Evolutionary conservation across 2,329 filamentous ascomycete genomes (phyloP).

Genomic region (Botrytis elliptica): DNA sequence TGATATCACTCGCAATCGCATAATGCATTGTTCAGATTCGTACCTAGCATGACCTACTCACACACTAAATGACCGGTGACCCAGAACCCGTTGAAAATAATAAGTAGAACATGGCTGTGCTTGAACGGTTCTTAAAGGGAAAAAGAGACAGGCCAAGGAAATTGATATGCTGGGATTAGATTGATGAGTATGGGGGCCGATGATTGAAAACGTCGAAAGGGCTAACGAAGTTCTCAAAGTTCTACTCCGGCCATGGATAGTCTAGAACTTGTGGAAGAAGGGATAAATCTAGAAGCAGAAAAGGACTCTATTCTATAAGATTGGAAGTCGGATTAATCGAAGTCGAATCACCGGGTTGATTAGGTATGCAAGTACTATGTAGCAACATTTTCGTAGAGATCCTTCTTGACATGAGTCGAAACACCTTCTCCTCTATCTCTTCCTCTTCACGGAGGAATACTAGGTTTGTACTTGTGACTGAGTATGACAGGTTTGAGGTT

Average conservation of each 20-base stretch:
- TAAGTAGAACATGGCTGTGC: neutral
- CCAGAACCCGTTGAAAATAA: neutral
- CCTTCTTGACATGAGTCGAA: too few species aligned
- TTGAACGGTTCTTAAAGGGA: neutral
- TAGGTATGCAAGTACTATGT: neutral
- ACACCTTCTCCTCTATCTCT: neutral
- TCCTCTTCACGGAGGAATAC: neutral
- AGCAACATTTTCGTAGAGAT: neutral
- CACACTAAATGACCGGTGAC: neutral
- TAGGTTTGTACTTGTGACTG: neutral
- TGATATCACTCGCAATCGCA: neutral
- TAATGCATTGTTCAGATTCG: neutral
- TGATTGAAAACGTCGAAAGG: neutral
- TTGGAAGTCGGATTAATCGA: neutral
- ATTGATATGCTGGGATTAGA: constrained; percentile 17
- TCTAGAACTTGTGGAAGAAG: neutral
- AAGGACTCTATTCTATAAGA: neutral
- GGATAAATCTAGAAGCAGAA: neutral
- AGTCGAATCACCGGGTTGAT: neutral
- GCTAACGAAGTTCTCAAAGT: neutral
- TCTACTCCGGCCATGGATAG: neutral
- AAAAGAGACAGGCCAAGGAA: constrained; percentile 3
- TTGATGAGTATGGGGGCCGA: neutral
- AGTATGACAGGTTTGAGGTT: neutral
- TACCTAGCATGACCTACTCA: neutral